Base-by-base conservation (phyloP, 176 grass and related monocot species). In the Phoenix dactylifera region DNA sequence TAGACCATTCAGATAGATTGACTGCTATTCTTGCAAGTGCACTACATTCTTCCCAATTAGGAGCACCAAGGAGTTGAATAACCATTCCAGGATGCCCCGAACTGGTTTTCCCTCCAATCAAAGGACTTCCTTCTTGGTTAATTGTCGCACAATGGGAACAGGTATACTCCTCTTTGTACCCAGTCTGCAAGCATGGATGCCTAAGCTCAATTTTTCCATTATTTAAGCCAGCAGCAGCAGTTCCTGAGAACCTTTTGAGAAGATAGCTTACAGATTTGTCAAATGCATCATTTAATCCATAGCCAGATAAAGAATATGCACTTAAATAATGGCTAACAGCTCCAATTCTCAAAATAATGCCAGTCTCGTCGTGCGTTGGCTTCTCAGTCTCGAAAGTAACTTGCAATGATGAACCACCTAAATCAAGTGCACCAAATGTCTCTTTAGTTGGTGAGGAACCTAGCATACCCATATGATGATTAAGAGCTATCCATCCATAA, bases 281-380 rank as follows among this genome's bases (percentile, higher is more conserved):
- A 76, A 97, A 97, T 68, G 93, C 93, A 78, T 97, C 93, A 80
- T 97, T 97, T 54, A 97, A 66, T 60, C 93, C 93, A 86, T 97
- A 97, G 50, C 93, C 93, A 23, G 78, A 80, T 58, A 97, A 80
- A 84, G 93, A 97, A 87, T 92, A 97, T 62, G 93, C 93, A 76
- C 70, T 88, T 54, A 97, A 84, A 53, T 91, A 79, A 65, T 92
- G 87, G 57, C 65, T 88, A 26, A 79, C 60, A 26, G 84, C 82
- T 63, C 87, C 93, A 73, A 97, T 91, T 23, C 63, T 84, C 56
- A 97, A 76, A 50, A 48, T 72, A 52, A 97, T 77, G 24, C 80
- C 68, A 68, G 81, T 88, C 24, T 91, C 84, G 78, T 80, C 84
- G 64, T 88, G 75, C 24, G 54, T 53, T 32, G 70, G 55, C 66